Evolutionary conservation across 2,329 filamentous ascomycete genomes (phyloP), one percentile per base, ranked within the genome.

Genomic region (Hypoxylon sp.): DNA sequence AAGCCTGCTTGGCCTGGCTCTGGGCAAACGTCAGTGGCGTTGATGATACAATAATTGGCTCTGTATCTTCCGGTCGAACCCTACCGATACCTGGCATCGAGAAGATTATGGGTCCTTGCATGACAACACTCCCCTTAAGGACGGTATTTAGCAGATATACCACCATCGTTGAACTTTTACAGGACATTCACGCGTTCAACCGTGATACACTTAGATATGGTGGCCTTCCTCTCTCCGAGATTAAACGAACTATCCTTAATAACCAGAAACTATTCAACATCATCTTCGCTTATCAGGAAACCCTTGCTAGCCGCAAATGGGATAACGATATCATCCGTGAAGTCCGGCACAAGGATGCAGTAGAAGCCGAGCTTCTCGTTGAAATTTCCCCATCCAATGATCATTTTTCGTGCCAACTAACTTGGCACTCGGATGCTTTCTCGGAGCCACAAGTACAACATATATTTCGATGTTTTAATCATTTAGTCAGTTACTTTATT

Each of bases 221-320:
- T 21, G 81, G 82, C 0, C 74, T 94, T 5, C 85, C 93, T 0
- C 82, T 97, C 2, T 81, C 87, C 0, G 88, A 93, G 1, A 92
- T 97, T 70, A 90, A 89, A 73, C 88, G 86, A 70, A 79, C 85
- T 1, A 66, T 91, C 0, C 80, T 84, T 28, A 82, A 88, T 0
- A 82, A 85, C 0, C 84, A 87, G 41, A 79, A 80, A 1, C 79
- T 97, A 0, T 97, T 95, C 72, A 92, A 97, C 71, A 85, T 90
- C 0, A 81, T 97, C 0, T 90, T 97, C 73, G 90, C 94, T 0
- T 98, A 94, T 84, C 94, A 98, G 73, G 91, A 97, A 75, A 91
- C 90, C 0, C 81, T 91, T 1, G 79, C 82, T 75, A 80, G 73
- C 72, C 73, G 68, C 25, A 55, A 56, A 45, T 17, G 68, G 30